Percentiles rank a stretch among this genome's conserved stretches.
These are phyloP conservation scores for Rosa persica DNA, from an alignment of 306 rosid genomes.

Conservation along the genomic window DNA sequence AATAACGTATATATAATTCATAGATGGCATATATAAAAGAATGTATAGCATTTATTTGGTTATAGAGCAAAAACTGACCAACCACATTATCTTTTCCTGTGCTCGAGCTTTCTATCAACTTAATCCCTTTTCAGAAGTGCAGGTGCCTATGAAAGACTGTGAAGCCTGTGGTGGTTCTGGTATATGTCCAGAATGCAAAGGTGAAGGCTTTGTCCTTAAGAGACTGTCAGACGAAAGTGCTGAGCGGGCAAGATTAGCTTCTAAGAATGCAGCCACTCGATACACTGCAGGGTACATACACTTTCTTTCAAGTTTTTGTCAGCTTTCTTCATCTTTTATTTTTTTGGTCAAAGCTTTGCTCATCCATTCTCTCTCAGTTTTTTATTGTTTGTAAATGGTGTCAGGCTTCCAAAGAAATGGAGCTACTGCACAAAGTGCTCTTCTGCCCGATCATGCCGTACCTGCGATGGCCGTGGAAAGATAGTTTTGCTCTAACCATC, in stretches of 20 bases:
- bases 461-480: constrained; percentile 84
- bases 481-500: constrained; percentile 35
- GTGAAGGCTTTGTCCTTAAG: constrained; percentile 90
- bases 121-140: constrained; percentile 29
- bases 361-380: constrained; percentile 14
- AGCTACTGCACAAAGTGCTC: constrained; percentile 94
- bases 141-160: constrained; percentile 60
- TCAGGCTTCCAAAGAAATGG: constrained; percentile 97
- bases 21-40: neutral
- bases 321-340: neutral
- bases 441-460: constrained; percentile 67
- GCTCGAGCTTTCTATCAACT: constrained; percentile 24
- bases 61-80: neutral
- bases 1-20: neutral
- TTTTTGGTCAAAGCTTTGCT: neutral
- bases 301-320: neutral
- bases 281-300: constrained; percentile 67
- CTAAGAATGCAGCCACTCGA: constrained; percentile 86
- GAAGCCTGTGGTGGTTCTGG: constrained; percentile 86
- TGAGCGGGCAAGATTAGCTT: constrained; percentile 60
- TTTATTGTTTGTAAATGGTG: constrained; percentile 9
- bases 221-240: constrained; percentile 72
- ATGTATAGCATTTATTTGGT: neutral
- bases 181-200: constrained; percentile 87
- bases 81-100: constrained; percentile 9